phyloP scores from a whole-genome alignment of 2,329 filamentous ascomycete species.

The Alternaria arbusti region DNA sequence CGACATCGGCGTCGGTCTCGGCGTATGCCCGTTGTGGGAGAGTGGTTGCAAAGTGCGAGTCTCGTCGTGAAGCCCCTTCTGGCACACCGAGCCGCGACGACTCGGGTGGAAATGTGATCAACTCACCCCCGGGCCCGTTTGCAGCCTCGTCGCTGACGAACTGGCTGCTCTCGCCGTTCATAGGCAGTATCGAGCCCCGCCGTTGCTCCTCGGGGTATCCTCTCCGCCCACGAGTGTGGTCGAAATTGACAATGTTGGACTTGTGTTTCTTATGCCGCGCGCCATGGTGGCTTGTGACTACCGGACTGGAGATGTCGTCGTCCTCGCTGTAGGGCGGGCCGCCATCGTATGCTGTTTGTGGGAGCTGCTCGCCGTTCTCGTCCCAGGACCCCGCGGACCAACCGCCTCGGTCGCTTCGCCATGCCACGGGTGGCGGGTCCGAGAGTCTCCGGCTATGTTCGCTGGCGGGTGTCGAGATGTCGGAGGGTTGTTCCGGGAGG shows the following conservation, averaged over 20 bases:
- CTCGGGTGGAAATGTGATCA: conserved; percentile 75
- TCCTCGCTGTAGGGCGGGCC: conserved; percentile 95
- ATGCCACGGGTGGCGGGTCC: conserved; percentile 73
- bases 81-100: conserved; percentile 43
- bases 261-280: conserved; percentile 85
- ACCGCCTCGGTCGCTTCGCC: conserved; percentile 70
- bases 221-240: conserved; percentile 45
- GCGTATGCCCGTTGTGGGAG: conserved; percentile 52
- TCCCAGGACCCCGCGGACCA: conserved; percentile 64
- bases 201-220: conserved; percentile 43
- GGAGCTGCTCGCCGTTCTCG: conserved; percentile 69
- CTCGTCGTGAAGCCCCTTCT: conserved; percentile 49
- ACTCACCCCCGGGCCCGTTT: conserved; percentile 79
- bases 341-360: conserved; percentile 78
- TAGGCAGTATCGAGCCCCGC: conserved; percentile 54
- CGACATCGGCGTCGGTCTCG: conserved; percentile 49
- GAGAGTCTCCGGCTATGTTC: conserved; percentile 78
- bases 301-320: conserved; percentile 89
- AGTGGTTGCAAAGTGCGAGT: conserved; percentile 62
- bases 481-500: conserved; percentile 79
- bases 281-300: conserved; percentile 69
- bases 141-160: conserved; percentile 73
- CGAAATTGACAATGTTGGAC: conserved; percentile 51
- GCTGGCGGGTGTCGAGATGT: conserved; percentile 82
- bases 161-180: conserved; percentile 73